Base-by-base conservation (phyloP, 306 rosid genomes). In the Cicer pinnatifidum region DNA sequence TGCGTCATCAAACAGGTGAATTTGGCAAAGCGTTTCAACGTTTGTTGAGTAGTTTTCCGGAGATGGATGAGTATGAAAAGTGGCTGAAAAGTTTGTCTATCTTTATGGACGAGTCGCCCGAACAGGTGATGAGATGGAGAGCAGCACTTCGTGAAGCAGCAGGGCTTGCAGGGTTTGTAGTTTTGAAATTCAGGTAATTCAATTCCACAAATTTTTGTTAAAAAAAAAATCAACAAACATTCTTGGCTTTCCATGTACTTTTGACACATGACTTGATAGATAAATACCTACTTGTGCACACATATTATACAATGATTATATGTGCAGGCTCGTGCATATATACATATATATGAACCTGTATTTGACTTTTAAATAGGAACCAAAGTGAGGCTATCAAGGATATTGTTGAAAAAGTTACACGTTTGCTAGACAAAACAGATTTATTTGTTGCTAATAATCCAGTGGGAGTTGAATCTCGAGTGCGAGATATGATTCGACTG, bases 401-500 rank as follows among this genome's bases (percentile, higher is more conserved):
- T 61, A 38, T 61, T n/a, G 67, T 61, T 38, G 50, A 63, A 6
- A 63, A 63, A 1, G 28, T 61, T 3, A 5, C 11, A 10, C 48
- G 0, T 40, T 16, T 63, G 37, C 50, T 63, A 1, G 8, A 63
- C 15, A 63, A 63, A 37, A 4, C n/a, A 63, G 51, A 63, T 1
- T 40, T 63, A 9, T 63, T 40, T 4, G 2, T 63, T 63, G 33
- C 50, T 0, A 6, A 16, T 8, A 63, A 63, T 63, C 69, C 50
- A 0, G 69, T 63, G 50, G 69, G 69, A 63, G 13, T 63, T 16
- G 69, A 63, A 40, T 40, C 50, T 63, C 35, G 50, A 8, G 50
- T 63, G 50, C 35, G 16, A 9, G 15, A 63, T 15, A 10, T 63
- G 5, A 15, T 39, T 63, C 69, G 9, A 40, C 4, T 40, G 33